These are phyloP conservation scores for Yamadazyma friedrichii DNA, from an alignment of 1,139 yeast species.

Conservation along the genomic window DNA sequence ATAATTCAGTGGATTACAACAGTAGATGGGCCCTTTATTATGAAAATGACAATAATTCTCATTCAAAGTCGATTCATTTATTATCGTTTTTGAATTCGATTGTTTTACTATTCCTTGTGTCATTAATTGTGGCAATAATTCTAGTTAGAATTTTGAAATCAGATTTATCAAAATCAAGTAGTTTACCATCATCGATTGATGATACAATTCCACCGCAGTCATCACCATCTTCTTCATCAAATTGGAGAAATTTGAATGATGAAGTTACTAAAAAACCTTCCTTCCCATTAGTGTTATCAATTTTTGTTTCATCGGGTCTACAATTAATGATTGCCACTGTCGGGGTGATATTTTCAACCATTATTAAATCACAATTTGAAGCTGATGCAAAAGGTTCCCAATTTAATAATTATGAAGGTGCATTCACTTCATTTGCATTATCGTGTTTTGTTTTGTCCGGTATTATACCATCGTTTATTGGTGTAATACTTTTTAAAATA, in stretches of 20 bases:
- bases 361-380: conserved; percentile 41
- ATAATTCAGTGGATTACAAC: conserved; percentile 61
- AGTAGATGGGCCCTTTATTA: conserved; percentile 77
- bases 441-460: conserved; percentile 68
- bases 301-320: conserved; percentile 70
- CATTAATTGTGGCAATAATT: conserved; percentile 64
- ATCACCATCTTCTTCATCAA: conserved; percentile 6
- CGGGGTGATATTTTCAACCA: conserved; percentile 61
- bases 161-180: conserved; percentile 21
- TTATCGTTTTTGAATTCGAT: conserved; percentile 65
- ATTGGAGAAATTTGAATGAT: conserved; percentile 54
- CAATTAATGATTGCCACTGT: conserved; percentile 65
- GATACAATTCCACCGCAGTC: background rate
- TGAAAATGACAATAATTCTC: conserved; percentile 49
- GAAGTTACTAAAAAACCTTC: conserved; percentile 58
- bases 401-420: conserved; percentile 61
- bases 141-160: conserved; percentile 51
- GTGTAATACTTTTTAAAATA: conserved; percentile 58
- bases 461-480: conserved; percentile 67
- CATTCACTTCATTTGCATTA: conserved; percentile 56
- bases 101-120: conserved; percentile 56
- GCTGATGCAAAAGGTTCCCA: conserved; percentile 24
- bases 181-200: conserved; percentile 16
- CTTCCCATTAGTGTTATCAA: conserved; percentile 45
- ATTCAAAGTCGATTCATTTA: conserved; percentile 61